Percentiles rank a stretch among this genome's conserved stretches.
Conservation (phyloP, 1,139 yeast species). For the Meyerozyma athensensis region DNA sequence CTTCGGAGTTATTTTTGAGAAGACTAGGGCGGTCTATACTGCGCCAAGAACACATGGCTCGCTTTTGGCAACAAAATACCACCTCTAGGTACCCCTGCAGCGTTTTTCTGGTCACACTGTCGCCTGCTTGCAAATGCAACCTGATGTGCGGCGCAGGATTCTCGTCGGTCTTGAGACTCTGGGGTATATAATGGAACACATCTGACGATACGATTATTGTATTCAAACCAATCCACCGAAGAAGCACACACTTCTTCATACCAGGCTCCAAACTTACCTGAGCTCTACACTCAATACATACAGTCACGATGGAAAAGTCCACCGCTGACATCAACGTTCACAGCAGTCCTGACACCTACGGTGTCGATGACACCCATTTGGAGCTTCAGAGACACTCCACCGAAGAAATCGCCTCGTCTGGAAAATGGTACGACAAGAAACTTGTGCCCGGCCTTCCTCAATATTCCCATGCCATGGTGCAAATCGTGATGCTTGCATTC, state of each 20-base stretch:
- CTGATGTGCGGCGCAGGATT: not conserved
- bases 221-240: too few species aligned
- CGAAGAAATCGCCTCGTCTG: constrained; percentile 22
- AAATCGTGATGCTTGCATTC: constrained; percentile 44
- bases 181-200: constrained; percentile 1
- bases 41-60: too few species aligned
- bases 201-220: not conserved
- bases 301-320: not conserved
- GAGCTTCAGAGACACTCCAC: constrained; percentile 24
- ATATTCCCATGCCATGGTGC: constrained; percentile 42
- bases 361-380: constrained; percentile 16
- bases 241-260: too few species aligned
- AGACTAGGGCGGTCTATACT: too few species aligned
- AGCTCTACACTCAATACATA: too few species aligned
- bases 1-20: too few species aligned
- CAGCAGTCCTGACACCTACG: not conserved
- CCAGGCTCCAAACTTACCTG: too few species aligned
- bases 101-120: too few species aligned
- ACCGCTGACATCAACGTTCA: not conserved
- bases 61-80: too few species aligned
- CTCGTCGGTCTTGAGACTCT: not conserved
- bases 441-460: constrained; percentile 25
- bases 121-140: not conserved
- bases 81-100: too few species aligned
- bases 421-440: constrained; percentile 37